These are phyloP conservation scores for Ceratocystis alfenasii DNA, from an alignment of 2,329 filamentous ascomycete species.

Conservation along the genomic window DNA sequence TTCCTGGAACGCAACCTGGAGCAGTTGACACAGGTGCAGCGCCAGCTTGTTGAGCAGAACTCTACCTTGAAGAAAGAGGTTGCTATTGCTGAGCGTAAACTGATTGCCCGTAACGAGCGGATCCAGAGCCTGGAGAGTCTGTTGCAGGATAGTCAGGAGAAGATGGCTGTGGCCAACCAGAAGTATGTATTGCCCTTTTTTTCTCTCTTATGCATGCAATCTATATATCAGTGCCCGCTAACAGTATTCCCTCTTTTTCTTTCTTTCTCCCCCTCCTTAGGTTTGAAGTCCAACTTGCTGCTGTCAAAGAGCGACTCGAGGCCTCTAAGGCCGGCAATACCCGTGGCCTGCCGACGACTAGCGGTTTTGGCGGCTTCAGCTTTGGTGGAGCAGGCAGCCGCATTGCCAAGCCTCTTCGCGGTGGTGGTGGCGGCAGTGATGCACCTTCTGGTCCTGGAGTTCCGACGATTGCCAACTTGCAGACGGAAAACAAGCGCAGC, in stretches of 20 bases:
- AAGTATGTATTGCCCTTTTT: constrained; percentile 50
- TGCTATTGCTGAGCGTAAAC: constrained; percentile 91
- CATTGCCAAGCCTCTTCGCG: constrained; percentile 57
- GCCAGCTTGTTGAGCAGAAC: constrained; percentile 96
- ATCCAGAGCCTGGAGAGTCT: constrained; percentile 88
- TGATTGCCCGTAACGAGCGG: constrained; percentile 91
- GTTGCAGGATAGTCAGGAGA: constrained; percentile 95
- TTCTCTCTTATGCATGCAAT: constrained; percentile 1
- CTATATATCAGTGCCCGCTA: constrained; percentile 3
- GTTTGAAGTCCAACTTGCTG: constrained; percentile 92
- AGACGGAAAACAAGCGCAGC: constrained; percentile 53
- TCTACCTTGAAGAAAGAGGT: constrained; percentile 97
- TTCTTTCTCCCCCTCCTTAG: constrained; percentile 35
- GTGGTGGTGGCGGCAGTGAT: constrained; percentile 43
- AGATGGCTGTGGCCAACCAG: constrained; percentile 92
- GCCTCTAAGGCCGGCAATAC: constrained; percentile 87
- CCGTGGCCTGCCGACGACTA: constrained; percentile 59
- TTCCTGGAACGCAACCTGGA: constrained; percentile 97
- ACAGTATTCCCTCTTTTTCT: constrained; percentile 1
- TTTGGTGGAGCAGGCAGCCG: constrained; percentile 53
- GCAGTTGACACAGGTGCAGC: constrained; percentile 92
- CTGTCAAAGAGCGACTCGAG: constrained; percentile 95
- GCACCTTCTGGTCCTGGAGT: constrained; percentile 36
- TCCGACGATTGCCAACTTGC: constrained; percentile 45
- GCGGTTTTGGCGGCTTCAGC: constrained; percentile 54